phyloP scores from a whole-genome alignment of 208 protist genomes.

The Leptomonas pyrrhocoris region DNA sequence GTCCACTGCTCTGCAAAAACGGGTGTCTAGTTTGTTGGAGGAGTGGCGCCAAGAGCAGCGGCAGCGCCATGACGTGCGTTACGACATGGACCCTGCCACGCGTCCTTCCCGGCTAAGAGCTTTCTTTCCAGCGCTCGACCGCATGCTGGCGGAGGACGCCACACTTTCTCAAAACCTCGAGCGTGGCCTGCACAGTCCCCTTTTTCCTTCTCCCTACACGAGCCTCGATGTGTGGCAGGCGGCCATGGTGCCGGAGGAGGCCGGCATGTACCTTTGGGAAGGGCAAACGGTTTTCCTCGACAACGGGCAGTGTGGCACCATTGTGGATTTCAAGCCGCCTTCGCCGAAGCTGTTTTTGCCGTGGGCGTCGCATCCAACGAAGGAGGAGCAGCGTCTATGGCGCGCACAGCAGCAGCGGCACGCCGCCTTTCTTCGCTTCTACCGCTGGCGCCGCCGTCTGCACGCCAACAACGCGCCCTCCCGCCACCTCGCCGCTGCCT shows the following conservation, averaged over 20 bases:
- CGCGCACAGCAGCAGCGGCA: conserved; percentile 14
- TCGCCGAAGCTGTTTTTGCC: conserved; percentile 25
- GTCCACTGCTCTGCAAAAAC: not conserved
- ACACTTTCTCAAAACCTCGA: not conserved
- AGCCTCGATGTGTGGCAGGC: conserved; percentile 51
- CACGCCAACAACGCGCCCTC: not conserved
- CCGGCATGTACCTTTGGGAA: conserved; percentile 35
- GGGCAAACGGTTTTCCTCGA: conserved; percentile 35
- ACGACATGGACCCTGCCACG: conserved; percentile 13
- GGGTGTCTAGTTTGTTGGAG: conserved; percentile 12
- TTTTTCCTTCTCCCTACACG: conserved; percentile 14
- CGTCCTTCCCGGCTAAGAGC: not conserved
- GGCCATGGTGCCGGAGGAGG: conserved; percentile 20
- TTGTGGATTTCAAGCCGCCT: conserved; percentile 42
- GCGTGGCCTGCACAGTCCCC: conserved; percentile 4
- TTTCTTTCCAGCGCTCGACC: not conserved
- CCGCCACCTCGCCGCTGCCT: conserved; percentile 11
- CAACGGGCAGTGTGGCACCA: conserved; percentile 30
- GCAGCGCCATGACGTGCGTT: not conserved
- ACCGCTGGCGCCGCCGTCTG: conserved; percentile 12
- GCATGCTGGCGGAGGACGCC: not conserved
- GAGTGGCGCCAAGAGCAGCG: conserved; percentile 25
- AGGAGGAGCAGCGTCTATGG: conserved; percentile 16
- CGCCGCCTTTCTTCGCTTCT: conserved; percentile 28
- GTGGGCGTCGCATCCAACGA: conserved; percentile 17